These are phyloP conservation scores for Paecilomyces fulvus DNA, from an alignment of 2,329 filamentous ascomycete species.

Conservation along the genomic window DNA sequence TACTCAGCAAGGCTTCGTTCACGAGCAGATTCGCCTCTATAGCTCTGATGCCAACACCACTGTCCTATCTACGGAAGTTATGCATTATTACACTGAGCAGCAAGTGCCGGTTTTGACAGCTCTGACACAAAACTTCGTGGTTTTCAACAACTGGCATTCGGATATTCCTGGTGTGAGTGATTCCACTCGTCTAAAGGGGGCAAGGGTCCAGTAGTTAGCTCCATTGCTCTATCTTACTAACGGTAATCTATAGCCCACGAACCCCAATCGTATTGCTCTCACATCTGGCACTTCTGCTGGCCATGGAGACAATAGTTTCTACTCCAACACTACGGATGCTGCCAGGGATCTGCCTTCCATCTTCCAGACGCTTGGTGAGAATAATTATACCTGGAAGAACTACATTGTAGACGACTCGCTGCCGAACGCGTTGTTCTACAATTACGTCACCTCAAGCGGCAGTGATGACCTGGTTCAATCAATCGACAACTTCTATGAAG, in stretches of 20 bases:
- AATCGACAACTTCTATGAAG: slow-evolving; percentile 36
- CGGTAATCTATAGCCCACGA: slow-evolving; percentile 20
- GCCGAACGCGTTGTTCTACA: slow-evolving; percentile 25
- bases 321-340: slow-evolving; percentile 25
- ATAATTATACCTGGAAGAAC: slow-evolving; percentile 38
- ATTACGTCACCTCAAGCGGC: slow-evolving; percentile 31
- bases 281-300: slow-evolving; percentile 34
- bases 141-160: slow-evolving; percentile 39
- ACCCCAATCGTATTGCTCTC: slow-evolving; percentile 29
- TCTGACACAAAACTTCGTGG: slow-evolving; percentile 36
- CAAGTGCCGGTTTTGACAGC: slow-evolving; percentile 35
- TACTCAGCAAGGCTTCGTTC: slow-evolving; percentile 35
- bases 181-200: too few relatives aligned
- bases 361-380: slow-evolving; percentile 34
- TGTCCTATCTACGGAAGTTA: slow-evolving; percentile 31
- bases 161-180: slow-evolving; percentile 23
- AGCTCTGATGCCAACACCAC: slow-evolving; percentile 23
- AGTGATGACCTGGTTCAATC: slow-evolving; percentile 29
- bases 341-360: slow-evolving; percentile 15
- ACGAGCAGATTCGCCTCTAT: slow-evolving; percentile 33
- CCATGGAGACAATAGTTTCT: slow-evolving; percentile 29
- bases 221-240: not conserved
- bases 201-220: too few relatives aligned
- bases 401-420: slow-evolving; percentile 34
- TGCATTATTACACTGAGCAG: slow-evolving; percentile 37